Evolutionary conservation across 78 protist genomes (phyloP).

Genomic region (Bigelowiella natans): DNA sequence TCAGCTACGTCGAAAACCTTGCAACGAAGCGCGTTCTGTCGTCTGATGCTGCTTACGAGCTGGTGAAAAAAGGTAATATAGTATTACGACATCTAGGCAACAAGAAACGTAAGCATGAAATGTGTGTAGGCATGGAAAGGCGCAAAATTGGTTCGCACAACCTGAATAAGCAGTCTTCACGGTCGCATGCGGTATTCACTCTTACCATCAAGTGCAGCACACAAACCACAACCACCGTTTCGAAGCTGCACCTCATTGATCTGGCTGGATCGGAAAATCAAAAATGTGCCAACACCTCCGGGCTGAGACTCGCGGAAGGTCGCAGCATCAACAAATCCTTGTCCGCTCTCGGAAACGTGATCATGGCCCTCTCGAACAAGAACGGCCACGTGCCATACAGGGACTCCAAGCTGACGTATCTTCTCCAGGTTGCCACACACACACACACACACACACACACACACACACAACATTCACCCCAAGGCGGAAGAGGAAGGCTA

Average conservation of each 20-base stretch:
- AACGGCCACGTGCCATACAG: neutral
- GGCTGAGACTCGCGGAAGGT: slow-evolving; percentile 19
- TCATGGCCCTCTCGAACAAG: neutral
- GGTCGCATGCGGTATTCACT: too few relatives aligned
- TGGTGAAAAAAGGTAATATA: too few relatives aligned
- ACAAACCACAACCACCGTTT: neutral
- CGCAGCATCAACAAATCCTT: neutral
- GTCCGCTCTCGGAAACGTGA: slow-evolving; percentile 9
- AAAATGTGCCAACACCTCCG: slow-evolving; percentile 33
- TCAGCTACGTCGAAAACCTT: too few relatives aligned
- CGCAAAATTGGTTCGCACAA: too few relatives aligned
- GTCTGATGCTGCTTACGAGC: too few relatives aligned
- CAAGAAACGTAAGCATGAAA: too few relatives aligned
- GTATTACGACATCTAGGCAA: too few relatives aligned
- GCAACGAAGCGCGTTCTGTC: too few relatives aligned
- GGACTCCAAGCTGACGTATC: too few relatives aligned
- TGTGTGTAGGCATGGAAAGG: too few relatives aligned
- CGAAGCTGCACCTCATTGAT: slow-evolving; percentile 39
- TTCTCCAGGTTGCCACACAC: neutral
- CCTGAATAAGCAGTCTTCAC: too few relatives aligned
- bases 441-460: neutral
- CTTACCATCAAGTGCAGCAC: too few relatives aligned
- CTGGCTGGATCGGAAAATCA: slow-evolving; percentile 68
- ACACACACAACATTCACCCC: neutral
- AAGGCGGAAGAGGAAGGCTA: neutral